Percentiles rank a stretch among this genome's conserved stretches.
phyloP scores from a whole-genome alignment of 768 basidiomycete species.

The Gautieria morchelliformis region DNA sequence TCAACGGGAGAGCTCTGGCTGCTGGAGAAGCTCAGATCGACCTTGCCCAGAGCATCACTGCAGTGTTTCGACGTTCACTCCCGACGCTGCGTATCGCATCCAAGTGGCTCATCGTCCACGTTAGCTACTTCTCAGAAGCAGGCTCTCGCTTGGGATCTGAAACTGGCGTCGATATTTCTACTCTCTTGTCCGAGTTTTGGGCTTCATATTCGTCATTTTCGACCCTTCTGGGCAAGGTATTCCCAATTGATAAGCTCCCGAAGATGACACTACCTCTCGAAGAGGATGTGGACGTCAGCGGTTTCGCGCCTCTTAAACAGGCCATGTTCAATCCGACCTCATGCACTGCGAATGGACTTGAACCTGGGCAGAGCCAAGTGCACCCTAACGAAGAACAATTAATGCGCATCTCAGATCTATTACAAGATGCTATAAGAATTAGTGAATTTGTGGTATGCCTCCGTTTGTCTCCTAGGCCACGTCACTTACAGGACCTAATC shows the following conservation, averaged over 20 bases:
- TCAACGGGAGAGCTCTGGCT: conserved; percentile 34
- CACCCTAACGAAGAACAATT: conserved; percentile 95
- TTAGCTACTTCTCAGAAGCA: conserved; percentile 52
- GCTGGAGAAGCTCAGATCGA: conserved; percentile 35
- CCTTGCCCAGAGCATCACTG: conserved; percentile 76
- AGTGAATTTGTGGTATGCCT: conserved; percentile 32
- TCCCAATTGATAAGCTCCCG: conserved; percentile 59
- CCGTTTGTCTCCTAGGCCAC: neutral
- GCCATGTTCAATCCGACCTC: conserved; percentile 35
- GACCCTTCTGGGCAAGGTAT: conserved; percentile 47
- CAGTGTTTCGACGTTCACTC: conserved; percentile 73
- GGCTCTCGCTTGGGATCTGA: conserved; percentile 24
- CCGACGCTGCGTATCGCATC: conserved; percentile 80
- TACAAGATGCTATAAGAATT: conserved; percentile 57
- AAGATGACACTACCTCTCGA: conserved; percentile 56
- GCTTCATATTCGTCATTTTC: conserved; percentile 56
- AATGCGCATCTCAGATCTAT: conserved; percentile 84
- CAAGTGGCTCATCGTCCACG: conserved; percentile 81
- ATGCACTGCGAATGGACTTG: conserved; percentile 14
- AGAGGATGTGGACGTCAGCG: conserved; percentile 83
- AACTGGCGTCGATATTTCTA: conserved; percentile 29
- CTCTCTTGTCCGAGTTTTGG: conserved; percentile 55
- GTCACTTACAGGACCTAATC: neutral
- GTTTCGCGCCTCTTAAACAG: conserved; percentile 74
- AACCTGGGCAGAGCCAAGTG: conserved; percentile 23